Percentiles rank a stretch among this genome's conserved stretches.
Evolutionary conservation across 139 green algal species (phyloP).

Genomic region (Zygnema cylindricum): DNA sequence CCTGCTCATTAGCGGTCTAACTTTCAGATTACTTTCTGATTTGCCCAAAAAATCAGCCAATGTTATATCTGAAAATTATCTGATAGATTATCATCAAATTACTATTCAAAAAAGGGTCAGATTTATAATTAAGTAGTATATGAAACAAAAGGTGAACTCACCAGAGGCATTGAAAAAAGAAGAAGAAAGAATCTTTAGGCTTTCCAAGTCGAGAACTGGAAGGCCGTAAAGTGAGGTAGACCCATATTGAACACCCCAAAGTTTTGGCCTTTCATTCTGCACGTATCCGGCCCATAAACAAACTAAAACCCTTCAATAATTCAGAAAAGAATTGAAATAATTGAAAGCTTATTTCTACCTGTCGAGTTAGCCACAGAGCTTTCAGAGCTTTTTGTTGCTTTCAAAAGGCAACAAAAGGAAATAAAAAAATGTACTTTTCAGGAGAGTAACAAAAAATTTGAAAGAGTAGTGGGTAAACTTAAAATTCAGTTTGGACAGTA

Average conservation of each 20-base stretch:
- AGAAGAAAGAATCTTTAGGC: not conserved
- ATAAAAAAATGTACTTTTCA: conserved; percentile 1
- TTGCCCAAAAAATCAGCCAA: not conserved
- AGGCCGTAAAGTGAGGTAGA: not conserved
- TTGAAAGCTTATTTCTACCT: not conserved
- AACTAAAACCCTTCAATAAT: not conserved
- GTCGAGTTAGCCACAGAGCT: not conserved
- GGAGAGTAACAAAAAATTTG: not conserved
- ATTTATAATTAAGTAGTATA: not conserved
- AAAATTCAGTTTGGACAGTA: no score
- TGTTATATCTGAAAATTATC: not conserved
- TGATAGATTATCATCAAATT: not conserved
- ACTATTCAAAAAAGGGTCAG: not conserved
- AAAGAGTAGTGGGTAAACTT: no score
- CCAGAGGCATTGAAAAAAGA: conserved; percentile 18
- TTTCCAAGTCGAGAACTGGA: not conserved
- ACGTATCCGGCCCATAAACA: not conserved
- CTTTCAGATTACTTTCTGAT: not conserved
- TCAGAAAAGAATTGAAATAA: not conserved
- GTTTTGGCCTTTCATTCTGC: not conserved
- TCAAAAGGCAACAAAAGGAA: no score
- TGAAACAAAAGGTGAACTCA: not conserved
- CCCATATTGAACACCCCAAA: not conserved
- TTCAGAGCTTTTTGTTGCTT: not conserved
- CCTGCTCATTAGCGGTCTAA: not conserved